Base-by-base conservation (phyloP, 2,329 filamentous ascomycete genomes). In the Alternaria triticimaculans region DNA sequence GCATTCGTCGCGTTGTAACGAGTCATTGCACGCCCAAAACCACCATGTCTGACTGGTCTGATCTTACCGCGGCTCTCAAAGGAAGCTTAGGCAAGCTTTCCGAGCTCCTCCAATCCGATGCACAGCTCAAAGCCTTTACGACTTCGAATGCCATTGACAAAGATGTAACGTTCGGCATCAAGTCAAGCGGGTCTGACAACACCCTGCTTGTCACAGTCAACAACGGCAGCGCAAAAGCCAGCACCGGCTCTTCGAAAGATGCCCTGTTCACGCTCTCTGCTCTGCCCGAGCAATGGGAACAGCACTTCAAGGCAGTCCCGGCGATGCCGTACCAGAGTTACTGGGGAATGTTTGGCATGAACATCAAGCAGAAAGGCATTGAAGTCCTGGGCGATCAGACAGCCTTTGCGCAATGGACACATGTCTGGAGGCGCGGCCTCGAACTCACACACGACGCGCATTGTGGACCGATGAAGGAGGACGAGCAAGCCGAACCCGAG, bases 361-460 rank as follows among this genome's bases (percentile, higher is more conserved):
- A 83, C 64, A 81, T 82, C 71, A 84, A 84, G 62, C 84, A 86
- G 63, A 75, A 84, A 57, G 83, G 84, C 20, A 83, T 84, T 44
- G 79, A 82, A 23, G 78, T 85, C 7, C 69, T 80, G n/a, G 84
- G 84, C 23, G 79, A 84, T 62, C 78, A 85, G 64, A 78, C 75
- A 14, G 78, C 80, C 15, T 85, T 83, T 44, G 80, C 78, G 7
- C 80, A 79, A 30, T 83, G 80, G 80, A 81, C 81, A 1, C 82
- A 83, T 68, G 81, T 83, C 64, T 86, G 79, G 83, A 78, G 80
- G 43, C 82, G 84, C 21, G 78, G 82, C 1, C 80, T 86, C 12
- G 84, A 86, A 67, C 73, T 86, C 6, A 72, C 82, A 0, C 84
- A 84, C 58, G 83, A 85, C 61, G 82, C 82, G 1, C 79, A 84